These are phyloP conservation scores for Thielaviopsis ethacetica DNA, from an alignment of 2,329 filamentous ascomycete genomes.

Conservation along the genomic window DNA sequence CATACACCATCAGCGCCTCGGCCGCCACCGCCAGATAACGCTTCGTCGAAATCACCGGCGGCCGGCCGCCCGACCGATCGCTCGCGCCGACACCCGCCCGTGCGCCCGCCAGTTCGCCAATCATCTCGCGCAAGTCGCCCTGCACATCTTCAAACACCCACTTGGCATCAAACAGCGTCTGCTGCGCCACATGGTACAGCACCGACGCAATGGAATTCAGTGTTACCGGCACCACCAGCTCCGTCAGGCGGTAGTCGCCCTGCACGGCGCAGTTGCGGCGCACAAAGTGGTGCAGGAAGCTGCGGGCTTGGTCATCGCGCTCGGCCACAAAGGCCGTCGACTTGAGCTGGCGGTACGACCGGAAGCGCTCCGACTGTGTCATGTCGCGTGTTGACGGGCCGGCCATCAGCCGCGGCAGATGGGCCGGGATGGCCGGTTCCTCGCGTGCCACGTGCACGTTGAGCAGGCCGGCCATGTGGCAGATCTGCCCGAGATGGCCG, in stretches of 20 bases:
- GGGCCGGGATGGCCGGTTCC: slow-evolving; percentile 18
- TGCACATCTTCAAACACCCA: slow-evolving; percentile 16
- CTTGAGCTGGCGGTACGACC: slow-evolving; percentile 19
- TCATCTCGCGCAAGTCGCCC: slow-evolving; percentile 9
- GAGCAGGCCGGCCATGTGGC: slow-evolving; percentile 20
- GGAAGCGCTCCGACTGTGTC: slow-evolving; percentile 20
- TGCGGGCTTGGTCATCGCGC: slow-evolving; percentile 20
- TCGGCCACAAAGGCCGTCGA: slow-evolving; percentile 21
- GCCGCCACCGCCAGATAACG: slow-evolving; percentile 1
- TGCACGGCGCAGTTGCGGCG: slow-evolving; percentile 19
- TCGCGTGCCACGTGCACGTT: slow-evolving; percentile 24
- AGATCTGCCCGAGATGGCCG: slow-evolving; percentile 21
- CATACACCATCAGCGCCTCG: slow-evolving; percentile 7
- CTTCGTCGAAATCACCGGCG: slow-evolving; percentile 1
- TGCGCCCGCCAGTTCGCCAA: slow-evolving; percentile 1
- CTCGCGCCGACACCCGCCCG: too few species aligned
- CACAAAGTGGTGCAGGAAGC: slow-evolving; percentile 19
- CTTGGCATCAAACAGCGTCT: slow-evolving; percentile 16
- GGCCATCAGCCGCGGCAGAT: slow-evolving; percentile 22
- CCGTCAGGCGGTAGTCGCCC: slow-evolving; percentile 13
- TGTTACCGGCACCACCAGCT: slow-evolving; percentile 16
- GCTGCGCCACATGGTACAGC: slow-evolving; percentile 18
- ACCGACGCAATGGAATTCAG: slow-evolving; percentile 15
- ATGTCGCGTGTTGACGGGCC: slow-evolving; percentile 18
- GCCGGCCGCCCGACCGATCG: background rate